Base-by-base conservation (phyloP, 148 eudicot genomes). In the Vaccinium corymbosum region DNA sequence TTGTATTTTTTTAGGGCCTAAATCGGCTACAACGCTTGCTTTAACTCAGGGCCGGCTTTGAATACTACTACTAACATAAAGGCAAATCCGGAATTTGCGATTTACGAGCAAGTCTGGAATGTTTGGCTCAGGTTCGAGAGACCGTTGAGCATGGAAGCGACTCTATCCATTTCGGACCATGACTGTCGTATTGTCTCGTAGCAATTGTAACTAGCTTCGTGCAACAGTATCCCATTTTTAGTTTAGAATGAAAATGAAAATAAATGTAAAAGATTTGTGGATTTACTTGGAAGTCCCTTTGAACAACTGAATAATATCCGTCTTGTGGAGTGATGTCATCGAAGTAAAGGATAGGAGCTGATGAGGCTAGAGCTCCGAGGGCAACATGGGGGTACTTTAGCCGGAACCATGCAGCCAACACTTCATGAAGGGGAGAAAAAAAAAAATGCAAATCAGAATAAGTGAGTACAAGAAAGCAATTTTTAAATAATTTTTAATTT, bases 351-450 rank as follows among this genome's bases (percentile, higher is more conserved):
- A 92, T 82, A 0, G 93, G 91, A 1, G 94, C 93, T 29, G 94
- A 92, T 68, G 93, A 88, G 20, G 94, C 94, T 19, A 92, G 55
- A 72, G 94, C 93, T n/a, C 93, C 94, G 3, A 87, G 20, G 0
- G 92, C 92, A 48, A 92, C 78, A 78, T 90, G 94, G 6, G 94
- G 93, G 79, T 92, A 92, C 64, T 90, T 90, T 0, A 92, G 86
- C 25, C 94, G 80, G 74, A 92, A 90, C 94, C 94, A 92, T 50
- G 91, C 17, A 27, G 93, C 92, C 4, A 90, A 56, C 92, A 86
- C 92, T 92, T 72, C 27, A 89, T 52, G 1, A 9, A 46, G 27
- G 46, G 42, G 10, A n/a, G 7, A 5, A 35, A 35, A 3, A 0
- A 62, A 11, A n/a, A 62, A n/a, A 1, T 0, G 38, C 59, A 25